Evolutionary conservation across 768 basidiomycete species (phyloP).

Genomic region (Pleurotus giganteus): DNA sequence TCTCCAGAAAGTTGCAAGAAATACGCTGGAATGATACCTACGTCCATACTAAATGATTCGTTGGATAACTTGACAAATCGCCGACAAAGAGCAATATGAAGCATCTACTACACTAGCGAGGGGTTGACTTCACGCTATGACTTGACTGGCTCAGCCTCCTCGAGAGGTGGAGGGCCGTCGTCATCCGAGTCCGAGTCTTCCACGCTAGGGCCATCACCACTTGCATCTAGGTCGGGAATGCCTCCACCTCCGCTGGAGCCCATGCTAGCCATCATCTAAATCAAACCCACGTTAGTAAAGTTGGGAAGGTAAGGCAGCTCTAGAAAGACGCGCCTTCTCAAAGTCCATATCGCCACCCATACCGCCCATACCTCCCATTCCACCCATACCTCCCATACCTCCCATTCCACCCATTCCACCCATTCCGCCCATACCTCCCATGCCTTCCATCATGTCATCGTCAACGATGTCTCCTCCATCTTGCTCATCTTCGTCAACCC

Average conservation of each 20-base stretch:
- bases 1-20: no score
- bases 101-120: neutral
- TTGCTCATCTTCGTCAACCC: conserved; percentile 98
- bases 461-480: conserved; percentile 49
- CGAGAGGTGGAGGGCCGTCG: conserved; percentile 79
- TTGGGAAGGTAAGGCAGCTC: neutral
- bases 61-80: no score
- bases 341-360: conserved; percentile 61
- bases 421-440: conserved; percentile 60
- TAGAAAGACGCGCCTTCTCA: conserved; percentile 44
- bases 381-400: conserved; percentile 44
- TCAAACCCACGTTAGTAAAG: neutral
- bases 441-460: conserved; percentile 53
- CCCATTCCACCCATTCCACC: conserved; percentile 50
- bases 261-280: conserved; percentile 54
- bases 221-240: neutral
- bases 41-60: no score
- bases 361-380: conserved; percentile 45
- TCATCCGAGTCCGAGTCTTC: conserved; percentile 47
- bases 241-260: conserved; percentile 23
- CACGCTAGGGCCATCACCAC: conserved; percentile 3
- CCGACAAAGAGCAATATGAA: no score
- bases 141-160: conserved; percentile 54
- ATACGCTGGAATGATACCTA: no score
- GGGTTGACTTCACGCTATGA: conserved; percentile 16